Base-by-base conservation (phyloP, 169 alveolate genomes). In the Eimeria praecox region DNA sequence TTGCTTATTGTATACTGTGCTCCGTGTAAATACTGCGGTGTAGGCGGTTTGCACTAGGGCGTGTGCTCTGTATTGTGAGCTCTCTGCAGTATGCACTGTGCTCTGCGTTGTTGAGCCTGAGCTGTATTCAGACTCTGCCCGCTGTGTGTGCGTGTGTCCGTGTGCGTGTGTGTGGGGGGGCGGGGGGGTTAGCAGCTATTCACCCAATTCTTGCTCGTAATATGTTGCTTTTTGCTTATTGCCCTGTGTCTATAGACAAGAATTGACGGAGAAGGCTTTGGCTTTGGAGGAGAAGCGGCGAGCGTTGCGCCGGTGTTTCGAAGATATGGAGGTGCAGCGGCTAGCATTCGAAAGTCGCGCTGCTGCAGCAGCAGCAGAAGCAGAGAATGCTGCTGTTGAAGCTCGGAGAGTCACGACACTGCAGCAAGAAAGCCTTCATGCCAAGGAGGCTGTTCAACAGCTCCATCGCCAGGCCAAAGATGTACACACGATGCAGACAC, bases 281-380 rank as follows among this genome's bases (percentile, higher is more conserved):
- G 91, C 91, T 30, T 66, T 83, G 40, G 91, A 83, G 14, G 91
- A 83, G 35, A 83, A 83, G 75, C 73, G 91, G 91, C 91, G 91
- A 33, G 91, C 73, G 40, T 16, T 83, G 54, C 91, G 91, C 33
- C 75, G 73, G 30, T 83, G 91, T 38, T 83, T 30, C 30, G 91
- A 83, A 83, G 91, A 83, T 49, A 83, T 83, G 71, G 91, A 83
- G 62, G 62, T 64, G 30, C 91, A 83, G 42, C 71, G 91, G 52
- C 33, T 52, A 33, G 91, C 91, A 18, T 49, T 83, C 30, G 91
- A 83, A 33, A 52, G 91, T 35, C 91, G 91, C 30, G 91, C 91
- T 16, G 91, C 91, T 14, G 91, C 91, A 14, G 91, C 91, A 18
- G 91, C 91, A 52, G 91, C 91, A 54, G 77, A 83, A 52, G 91